phyloP scores from a whole-genome alignment of 1,284 basidiomycete species.

The Singerocomus rubriflavus region DNA sequence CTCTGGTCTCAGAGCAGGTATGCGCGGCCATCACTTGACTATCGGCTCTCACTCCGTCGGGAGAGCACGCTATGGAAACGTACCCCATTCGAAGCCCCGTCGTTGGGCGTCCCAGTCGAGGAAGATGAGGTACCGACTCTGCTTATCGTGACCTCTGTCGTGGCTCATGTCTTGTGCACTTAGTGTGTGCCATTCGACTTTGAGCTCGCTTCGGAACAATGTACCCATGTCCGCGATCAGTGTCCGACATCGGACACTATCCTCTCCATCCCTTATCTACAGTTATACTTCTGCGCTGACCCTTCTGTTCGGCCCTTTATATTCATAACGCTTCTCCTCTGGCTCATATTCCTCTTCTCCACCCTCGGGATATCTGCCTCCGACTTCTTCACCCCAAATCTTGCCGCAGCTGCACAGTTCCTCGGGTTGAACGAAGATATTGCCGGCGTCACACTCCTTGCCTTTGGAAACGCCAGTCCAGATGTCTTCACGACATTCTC shows the following conservation, averaged over 20 bases:
- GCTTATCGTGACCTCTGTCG: neutral
- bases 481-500: slow-evolving; percentile 95
- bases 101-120: neutral
- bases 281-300: slow-evolving; percentile 65
- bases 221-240: slow-evolving; percentile 51
- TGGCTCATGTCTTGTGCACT: neutral
- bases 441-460: slow-evolving; percentile 90
- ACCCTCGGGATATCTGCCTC: slow-evolving; percentile 90
- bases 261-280: slow-evolving; percentile 67
- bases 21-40: slow-evolving; percentile 34
- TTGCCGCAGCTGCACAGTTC: slow-evolving; percentile 79
- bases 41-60: slow-evolving; percentile 15
- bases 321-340: slow-evolving; percentile 63
- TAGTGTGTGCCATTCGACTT: slow-evolving; percentile 63
- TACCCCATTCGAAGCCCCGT: neutral
- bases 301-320: slow-evolving; percentile 50
- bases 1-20: slow-evolving; percentile 67
- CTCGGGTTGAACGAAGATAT: slow-evolving; percentile 87
- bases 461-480: slow-evolving; percentile 91
- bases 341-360: slow-evolving; percentile 84
- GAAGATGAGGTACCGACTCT: slow-evolving; percentile 12
- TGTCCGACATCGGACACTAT: slow-evolving; percentile 61
- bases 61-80: slow-evolving; percentile 11
- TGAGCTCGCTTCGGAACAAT: slow-evolving; percentile 54
- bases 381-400: slow-evolving; percentile 95